phyloP scores from a whole-genome alignment of 2,329 filamentous ascomycete species.

The Epichloe elymi region DNA sequence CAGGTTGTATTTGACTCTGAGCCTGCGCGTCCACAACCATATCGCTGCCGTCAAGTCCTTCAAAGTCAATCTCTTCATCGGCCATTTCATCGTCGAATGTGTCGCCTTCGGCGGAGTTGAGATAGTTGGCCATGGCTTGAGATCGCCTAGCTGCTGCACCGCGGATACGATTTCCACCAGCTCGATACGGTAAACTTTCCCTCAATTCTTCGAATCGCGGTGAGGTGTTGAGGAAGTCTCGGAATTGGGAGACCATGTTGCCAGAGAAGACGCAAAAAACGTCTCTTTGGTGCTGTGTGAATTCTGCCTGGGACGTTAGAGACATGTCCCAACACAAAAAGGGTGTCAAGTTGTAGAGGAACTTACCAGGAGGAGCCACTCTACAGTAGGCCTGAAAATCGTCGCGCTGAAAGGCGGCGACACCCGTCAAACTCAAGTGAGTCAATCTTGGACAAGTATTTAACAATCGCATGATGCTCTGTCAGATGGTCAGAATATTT shows the following conservation, averaged over 20 bases:
- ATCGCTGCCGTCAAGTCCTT: constrained; percentile 25
- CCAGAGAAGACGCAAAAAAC: constrained; percentile 98
- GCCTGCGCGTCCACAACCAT: constrained; percentile 23
- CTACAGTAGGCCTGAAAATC: constrained; percentile 80
- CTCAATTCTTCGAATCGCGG: constrained; percentile 33
- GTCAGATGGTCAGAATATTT: constrained; percentile 2
- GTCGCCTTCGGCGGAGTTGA: constrained; percentile 17
- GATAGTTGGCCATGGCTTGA: constrained; percentile 9
- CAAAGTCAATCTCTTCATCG: constrained; percentile 32
- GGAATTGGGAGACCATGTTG: constrained; percentile 62
- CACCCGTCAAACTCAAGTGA: constrained; percentile 86
- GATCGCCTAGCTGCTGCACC: constrained; percentile 7
- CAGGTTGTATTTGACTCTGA: constrained; percentile 10
- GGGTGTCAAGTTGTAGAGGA: neutral
- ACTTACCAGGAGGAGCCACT: constrained; percentile 59
- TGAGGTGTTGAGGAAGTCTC: constrained; percentile 58
- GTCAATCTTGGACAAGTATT: constrained; percentile 88
- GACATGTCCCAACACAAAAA: neutral
- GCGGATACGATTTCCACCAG: constrained; percentile 6
- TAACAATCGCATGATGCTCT: constrained; percentile 83
- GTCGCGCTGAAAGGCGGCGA: constrained; percentile 75
- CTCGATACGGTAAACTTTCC: constrained; percentile 15
- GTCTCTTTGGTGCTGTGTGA: constrained; percentile 86
- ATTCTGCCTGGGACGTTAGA: constrained; percentile 43
- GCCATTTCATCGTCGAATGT: constrained; percentile 29